Conservation (phyloP, 257 asterid species). For the Petunia secreta region DNA sequence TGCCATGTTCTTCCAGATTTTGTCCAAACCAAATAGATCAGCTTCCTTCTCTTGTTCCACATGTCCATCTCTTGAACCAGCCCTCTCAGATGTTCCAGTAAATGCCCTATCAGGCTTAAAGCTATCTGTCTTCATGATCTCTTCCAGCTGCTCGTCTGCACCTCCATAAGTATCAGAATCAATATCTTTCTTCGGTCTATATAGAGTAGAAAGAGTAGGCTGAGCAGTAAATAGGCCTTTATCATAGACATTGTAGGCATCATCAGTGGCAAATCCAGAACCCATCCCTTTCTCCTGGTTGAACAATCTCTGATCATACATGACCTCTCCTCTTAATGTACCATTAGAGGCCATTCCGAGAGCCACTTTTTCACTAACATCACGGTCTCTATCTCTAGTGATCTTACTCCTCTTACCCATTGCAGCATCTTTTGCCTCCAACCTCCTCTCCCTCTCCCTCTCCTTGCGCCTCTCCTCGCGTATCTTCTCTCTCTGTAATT, state of each 20-base stretch:
- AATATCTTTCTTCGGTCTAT: conserved; percentile 78
- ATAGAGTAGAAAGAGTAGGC: conserved; percentile 71
- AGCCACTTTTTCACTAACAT: conserved; percentile 84
- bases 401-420: conserved; percentile 90
- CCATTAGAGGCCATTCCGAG: conserved; percentile 83
- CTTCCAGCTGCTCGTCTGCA: conserved; percentile 81
- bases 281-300: conserved; percentile 96
- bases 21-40: conserved; percentile 92
- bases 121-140: conserved; percentile 84
- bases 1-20: conserved; percentile 80
- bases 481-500: conserved; percentile 71
- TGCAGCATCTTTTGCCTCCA: conserved; percentile 92
- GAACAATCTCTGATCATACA: conserved; percentile 82
- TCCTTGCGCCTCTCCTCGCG: conserved; percentile 89
- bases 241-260: conserved; percentile 76
- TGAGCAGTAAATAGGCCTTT: conserved; percentile 78
- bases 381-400: conserved; percentile 88
- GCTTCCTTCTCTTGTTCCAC: conserved; percentile 87
- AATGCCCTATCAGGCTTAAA: conserved; percentile 79
- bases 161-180: conserved; percentile 89
- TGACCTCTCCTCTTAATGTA: conserved; percentile 63
- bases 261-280: conserved; percentile 83
- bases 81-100: conserved; percentile 70
- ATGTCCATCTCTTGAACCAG: conserved; percentile 75
- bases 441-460: conserved; percentile 87